phyloP scores from a whole-genome alignment of 371 early-diverging fungal species.

The Syncephalastrum monosporum region DNA sequence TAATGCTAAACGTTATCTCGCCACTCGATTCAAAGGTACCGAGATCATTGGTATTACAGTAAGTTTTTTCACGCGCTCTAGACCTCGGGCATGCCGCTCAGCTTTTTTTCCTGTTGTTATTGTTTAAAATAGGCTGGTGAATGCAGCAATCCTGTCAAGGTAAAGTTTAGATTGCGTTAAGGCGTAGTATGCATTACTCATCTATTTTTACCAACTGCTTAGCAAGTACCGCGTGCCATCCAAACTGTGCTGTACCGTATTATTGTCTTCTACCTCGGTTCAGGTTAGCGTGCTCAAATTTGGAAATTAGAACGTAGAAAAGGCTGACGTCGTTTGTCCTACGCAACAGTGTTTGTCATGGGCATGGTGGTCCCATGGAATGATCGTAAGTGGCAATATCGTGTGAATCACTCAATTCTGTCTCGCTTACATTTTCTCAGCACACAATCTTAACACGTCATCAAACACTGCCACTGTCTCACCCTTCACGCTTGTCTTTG shows the following conservation, averaged over 20 bases:
- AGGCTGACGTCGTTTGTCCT: background rate
- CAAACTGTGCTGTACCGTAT: constrained; percentile 66
- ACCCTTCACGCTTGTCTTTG: constrained; percentile 72
- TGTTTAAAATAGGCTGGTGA: constrained; percentile 37
- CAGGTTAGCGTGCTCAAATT: constrained; percentile 28
- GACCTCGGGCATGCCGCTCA: background rate
- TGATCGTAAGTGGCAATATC: constrained; percentile 22
- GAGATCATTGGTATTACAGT: constrained; percentile 67
- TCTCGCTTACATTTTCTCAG: too few relatives aligned
- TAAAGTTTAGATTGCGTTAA: constrained; percentile 1
- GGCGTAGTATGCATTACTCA: background rate
- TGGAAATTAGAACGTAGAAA: background rate
- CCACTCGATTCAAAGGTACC: constrained; percentile 58
- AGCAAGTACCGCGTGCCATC: constrained; percentile 42
- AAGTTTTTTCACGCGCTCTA: background rate
- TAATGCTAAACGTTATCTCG: background rate
- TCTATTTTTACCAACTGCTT: background rate
- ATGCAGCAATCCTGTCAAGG: constrained; percentile 55
- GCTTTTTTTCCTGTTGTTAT: background rate
- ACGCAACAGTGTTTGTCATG: constrained; percentile 54
- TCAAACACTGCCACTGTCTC: constrained; percentile 52
- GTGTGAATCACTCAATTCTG: too few relatives aligned
- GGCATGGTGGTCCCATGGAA: constrained; percentile 59
- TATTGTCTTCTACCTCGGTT: constrained; percentile 55
- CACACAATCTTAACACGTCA: constrained; percentile 40